Evolutionary conservation across 345 rosid genomes (phyloP), one percentile per base, ranked within the genome.

Genomic region (Eucalyptus virginea): DNA sequence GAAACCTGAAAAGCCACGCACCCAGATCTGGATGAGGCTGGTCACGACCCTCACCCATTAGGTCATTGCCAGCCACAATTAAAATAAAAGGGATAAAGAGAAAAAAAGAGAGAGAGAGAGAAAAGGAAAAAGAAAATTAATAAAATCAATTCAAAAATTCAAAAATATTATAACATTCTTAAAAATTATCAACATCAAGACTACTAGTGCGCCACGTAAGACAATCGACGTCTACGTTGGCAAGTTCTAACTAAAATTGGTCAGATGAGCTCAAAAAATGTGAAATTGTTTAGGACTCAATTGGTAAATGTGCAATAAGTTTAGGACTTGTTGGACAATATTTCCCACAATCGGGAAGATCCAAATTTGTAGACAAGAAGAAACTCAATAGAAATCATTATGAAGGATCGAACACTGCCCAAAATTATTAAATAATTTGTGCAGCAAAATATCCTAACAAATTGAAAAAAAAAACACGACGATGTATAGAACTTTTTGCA

Each of bases 191-290:
- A 51, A 51, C 8, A 51, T 51, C 0, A 8, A 2, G 10, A 52
- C 10, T 52, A 52, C n/a, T n/a, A n/a, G n/a, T n/a, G n/a, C n/a
- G 2, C 0, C 52, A 50, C 4, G 10, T 52, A 52, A 0, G 2
- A 19, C 0, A 52, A 0, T 52, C 24, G 4, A 0, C 1, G 0
- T 52, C 2, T 52, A 51, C 0, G 24, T 52, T 52, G 56, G 24
- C 56, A 52, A 52, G 1, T 52, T 52, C 24, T 52, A 52, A 0
- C 5, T 0, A 52, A 52, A 52, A 52, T 52, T 52, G 9, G 0
- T 1, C 0, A 2, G 2, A 52, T 52, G 0, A 52, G 7, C 2
- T 52, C 24, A 52, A 18, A 52, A 52, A 19, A 19, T 52, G 5
- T 52, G 56, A 52, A 52, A 52, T 19, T 52, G 0, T 52, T 51